Evolutionary conservation across 1,139 yeast genomes (phyloP), one percentile per base, ranked within the genome.

Genomic region (Geotrichum candidum): DNA sequence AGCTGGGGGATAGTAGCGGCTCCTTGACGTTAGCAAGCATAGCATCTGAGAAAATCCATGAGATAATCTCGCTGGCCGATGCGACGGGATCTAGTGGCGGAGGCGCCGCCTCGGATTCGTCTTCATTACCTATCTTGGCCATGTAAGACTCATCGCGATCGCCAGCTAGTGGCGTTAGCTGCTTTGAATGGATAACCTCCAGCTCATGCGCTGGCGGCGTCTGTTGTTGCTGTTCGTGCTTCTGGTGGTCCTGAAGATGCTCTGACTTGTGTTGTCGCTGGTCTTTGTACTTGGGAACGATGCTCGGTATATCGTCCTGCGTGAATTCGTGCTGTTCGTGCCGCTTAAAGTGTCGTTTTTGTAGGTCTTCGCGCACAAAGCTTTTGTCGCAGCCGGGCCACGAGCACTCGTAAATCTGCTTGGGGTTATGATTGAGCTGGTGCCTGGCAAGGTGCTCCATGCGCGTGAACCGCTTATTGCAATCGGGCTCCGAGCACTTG

Each of bases 401-500:
- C 2, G 51, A 29, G 51, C 64, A 62, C 22, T 22, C 18, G 27
- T 33, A 62, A 18, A 62, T 62, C 46, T 57, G 52, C 18, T 60
- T 62, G 11, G 64, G 64, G 15, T 53, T 54, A 45, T 61, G 64
- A 31, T 62, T 62, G 11, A 62, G 54, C 54, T 56, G 62, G 41
- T 60, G 62, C n/a, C 62, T 56, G 2, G 59, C 66, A 15, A 78
- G 69, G 65, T 78, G 82, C 64, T 78, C 81, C 4, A 74, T 68
- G 63, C 90, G 76, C 1, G 88, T 84, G 69, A 85, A 85, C 65
- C 79, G 79, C 73, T 85, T 85, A 10, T 83, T 85, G 70, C 90
- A 85, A 51, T 78, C 80, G 52, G 81, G 79, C 69, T 78, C 82
- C 22, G 78, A 78, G 69, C 90, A 85, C 22, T 57, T 68, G 65